Evolutionary conservation across 2,329 filamentous ascomycete species (phyloP), one percentile per base, ranked within the genome.

Genomic region (Hypoxylon sp.): DNA sequence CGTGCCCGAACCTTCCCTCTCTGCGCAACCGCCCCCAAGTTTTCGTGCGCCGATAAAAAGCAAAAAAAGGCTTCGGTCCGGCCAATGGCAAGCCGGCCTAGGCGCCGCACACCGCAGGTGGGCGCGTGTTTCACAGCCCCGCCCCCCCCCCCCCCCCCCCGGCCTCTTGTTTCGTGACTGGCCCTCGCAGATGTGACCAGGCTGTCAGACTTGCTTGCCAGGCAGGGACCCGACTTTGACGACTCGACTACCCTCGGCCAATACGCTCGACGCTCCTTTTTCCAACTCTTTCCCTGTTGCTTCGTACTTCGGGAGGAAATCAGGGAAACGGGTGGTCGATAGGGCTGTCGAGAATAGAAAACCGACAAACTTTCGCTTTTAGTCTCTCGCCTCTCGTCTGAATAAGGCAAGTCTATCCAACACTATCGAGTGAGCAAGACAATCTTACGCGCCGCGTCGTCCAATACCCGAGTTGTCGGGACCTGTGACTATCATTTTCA

Each of bases 151-250:
- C 42, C 47, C 46, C 38, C 27, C 58, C 60, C 62, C 58, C 63
- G 65, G 61, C 66, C 48, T 20, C n/a, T 20, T 59, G 69, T 71
- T 71, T 71, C 69, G 70, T 69, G 55, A 70, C 62, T 67, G 63
- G 68, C 43, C 54, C 31, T 46, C 41, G 27, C 38, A 45, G 48
- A 57, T 52, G 52, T 60, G 49, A 60, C 52, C 46, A 42, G 31
- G 53, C n/a, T n/a, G n/a, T n/a, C n/a, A n/a, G n/a, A n/a, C n/a
- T n/a, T n/a, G n/a, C n/a, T n/a, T n/a, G n/a, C n/a, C n/a, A n/a
- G n/a, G n/a, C n/a, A n/a, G n/a, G n/a, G n/a, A n/a, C n/a, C n/a
- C n/a, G n/a, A n/a, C n/a, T n/a, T n/a, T n/a, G n/a, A n/a, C n/a
- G n/a, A n/a, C n/a, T n/a, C n/a, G n/a, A n/a, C n/a, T n/a, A n/a